A percentile compares a stretch with the other conserved stretches of the same genome.
These are phyloP conservation scores for Russula compacta DNA, from an alignment of 768 basidiomycete genomes.

Conservation along the genomic window DNA sequence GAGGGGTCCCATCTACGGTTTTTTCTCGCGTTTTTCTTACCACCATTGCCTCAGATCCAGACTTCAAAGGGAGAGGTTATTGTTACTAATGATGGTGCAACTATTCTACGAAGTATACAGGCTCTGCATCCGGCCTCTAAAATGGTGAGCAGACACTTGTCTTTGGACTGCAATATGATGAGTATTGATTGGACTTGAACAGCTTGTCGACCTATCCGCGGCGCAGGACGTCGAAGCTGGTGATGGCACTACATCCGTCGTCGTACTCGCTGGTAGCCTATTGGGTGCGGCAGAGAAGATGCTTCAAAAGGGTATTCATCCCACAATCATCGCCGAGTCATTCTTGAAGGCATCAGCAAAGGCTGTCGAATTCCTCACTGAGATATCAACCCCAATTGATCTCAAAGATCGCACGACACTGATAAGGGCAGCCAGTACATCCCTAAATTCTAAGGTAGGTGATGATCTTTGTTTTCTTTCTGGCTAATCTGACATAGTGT, in stretches of 20 bases:
- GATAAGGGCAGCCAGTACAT: conserved; percentile 88
- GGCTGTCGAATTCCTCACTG: conserved; percentile 87
- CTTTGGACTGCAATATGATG: neutral
- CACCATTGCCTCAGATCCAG: conserved; percentile 61
- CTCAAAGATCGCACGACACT: conserved; percentile 78
- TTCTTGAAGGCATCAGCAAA: conserved; percentile 90
- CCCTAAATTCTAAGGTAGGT: conserved; percentile 86
- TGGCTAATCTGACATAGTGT: neutral
- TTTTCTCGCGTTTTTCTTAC: conserved; percentile 1
- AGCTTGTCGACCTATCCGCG: conserved; percentile 96
- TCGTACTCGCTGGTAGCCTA: conserved; percentile 89
- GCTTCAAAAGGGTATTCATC: conserved; percentile 94
- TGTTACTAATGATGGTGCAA: conserved; percentile 98
- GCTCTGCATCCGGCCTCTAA: conserved; percentile 97
- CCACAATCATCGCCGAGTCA: conserved; percentile 92
- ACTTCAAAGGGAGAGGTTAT: conserved; percentile 94
- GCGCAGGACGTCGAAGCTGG: conserved; percentile 99
- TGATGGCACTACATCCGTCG: conserved; percentile 96
- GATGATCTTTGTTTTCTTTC: neutral
- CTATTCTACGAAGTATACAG: conserved; percentile 91
- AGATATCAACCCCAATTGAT: conserved; percentile 88
- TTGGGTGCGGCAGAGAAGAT: conserved; percentile 95
- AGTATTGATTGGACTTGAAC: conserved; percentile 11
- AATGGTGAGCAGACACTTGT: conserved; percentile 53
- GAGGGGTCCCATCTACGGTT: conserved; percentile 11